Evolutionary conservation across 257 asterid genomes (phyloP).

Genomic region (Nemophila menziesii): DNA sequence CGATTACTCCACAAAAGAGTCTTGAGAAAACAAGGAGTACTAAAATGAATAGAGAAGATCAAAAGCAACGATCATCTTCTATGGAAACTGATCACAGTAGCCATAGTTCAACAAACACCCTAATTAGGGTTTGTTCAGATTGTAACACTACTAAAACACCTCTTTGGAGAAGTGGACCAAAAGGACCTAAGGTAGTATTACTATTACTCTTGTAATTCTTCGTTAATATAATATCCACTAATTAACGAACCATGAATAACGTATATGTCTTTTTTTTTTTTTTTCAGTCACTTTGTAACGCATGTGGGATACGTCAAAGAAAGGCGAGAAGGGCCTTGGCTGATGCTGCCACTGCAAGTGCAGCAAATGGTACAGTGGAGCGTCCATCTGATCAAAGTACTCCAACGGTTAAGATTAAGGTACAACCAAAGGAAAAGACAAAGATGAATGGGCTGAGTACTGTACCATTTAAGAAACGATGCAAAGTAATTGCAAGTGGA

Average conservation of each 20-base stretch:
- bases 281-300: conserved; percentile 78
- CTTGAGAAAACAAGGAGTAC: neutral
- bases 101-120: conserved; percentile 33
- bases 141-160: conserved; percentile 96
- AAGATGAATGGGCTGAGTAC: conserved; percentile 19
- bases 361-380: conserved; percentile 11
- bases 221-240: neutral
- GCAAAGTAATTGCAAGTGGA: conserved; percentile 24
- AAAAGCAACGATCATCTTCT: neutral
- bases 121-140: conserved; percentile 93
- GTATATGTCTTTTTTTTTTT: neutral
- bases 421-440: conserved; percentile 28
- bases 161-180: conserved; percentile 99
- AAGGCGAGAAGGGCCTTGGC: conserved; percentile 90
- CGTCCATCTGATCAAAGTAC: neutral
- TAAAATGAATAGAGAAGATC: neutral
- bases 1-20: conserved; percentile 14
- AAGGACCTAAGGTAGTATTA: conserved; percentile 75
- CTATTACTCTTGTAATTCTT: neutral
- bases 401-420: conserved; percentile 36
- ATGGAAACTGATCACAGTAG: conserved; percentile 32
- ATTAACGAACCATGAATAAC: too few relatives aligned
- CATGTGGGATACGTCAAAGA: conserved; percentile 90
- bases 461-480: conserved; percentile 44
- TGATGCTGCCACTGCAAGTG: conserved; percentile 32